phyloP scores from a whole-genome alignment of 257 asterid species.

The Penstemon eatonii region DNA sequence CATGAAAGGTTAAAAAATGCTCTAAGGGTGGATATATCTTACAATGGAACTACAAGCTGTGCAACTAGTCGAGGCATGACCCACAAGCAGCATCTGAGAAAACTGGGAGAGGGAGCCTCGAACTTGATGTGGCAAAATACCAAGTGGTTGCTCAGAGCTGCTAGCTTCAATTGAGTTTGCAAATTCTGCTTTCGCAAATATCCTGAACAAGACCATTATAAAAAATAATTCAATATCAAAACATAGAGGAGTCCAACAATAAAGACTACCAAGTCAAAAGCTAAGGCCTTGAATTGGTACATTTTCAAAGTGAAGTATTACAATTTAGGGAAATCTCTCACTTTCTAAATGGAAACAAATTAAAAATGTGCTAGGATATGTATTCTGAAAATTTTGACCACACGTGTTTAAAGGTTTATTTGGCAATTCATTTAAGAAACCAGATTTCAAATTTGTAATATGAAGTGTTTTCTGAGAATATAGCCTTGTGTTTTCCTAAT shows the following conservation, averaged over 20 bases:
- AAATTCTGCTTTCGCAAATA: slow-evolving; percentile 75
- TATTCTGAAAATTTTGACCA: not conserved
- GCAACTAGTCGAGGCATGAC: slow-evolving; percentile 85
- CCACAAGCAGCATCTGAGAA: slow-evolving; percentile 89
- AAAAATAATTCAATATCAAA: slow-evolving; percentile 3
- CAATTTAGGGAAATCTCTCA: too few species aligned
- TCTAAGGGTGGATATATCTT: slow-evolving; percentile 33
- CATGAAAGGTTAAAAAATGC: not conserved
- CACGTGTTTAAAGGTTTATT: not conserved
- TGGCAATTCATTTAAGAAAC: not conserved
- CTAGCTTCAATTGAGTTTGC: slow-evolving; percentile 49
- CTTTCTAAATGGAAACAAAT: not conserved
- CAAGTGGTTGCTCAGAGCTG: slow-evolving; percentile 69
- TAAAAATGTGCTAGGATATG: not conserved
- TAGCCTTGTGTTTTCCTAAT: not conserved
- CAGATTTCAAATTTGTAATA: not conserved
- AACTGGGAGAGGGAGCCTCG: slow-evolving; percentile 89
- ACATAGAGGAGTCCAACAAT: slow-evolving; percentile 2
- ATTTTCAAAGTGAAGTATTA: not conserved
- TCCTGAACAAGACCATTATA: slow-evolving; percentile 43
- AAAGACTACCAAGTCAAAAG: slow-evolving; percentile 6
- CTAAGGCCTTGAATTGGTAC: not conserved
- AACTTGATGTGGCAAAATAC: slow-evolving; percentile 92
- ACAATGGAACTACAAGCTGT: slow-evolving; percentile 87
- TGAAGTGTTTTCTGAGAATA: not conserved